Base-by-base conservation (phyloP, 345 rosid species). In the Euphorbia tirucalli region DNA sequence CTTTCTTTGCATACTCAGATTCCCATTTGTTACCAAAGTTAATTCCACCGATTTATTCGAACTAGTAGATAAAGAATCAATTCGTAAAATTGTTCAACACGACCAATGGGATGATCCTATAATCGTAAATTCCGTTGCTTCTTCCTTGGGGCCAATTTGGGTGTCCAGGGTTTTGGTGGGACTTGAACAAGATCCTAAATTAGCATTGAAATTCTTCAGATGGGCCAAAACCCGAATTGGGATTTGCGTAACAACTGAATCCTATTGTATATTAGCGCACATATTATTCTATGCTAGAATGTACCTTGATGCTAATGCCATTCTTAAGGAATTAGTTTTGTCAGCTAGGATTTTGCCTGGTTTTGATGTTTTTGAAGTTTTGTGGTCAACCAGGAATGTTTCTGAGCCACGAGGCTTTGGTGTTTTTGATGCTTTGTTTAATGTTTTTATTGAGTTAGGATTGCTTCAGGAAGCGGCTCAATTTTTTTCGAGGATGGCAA, bases 381-480 rank as follows among this genome's bases (percentile, higher is more conserved):
- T 90, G 19, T 90, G 96, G 96, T 85, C 85, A 8, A 85, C 88
- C 1, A 84, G 89, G 83, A 87, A 81, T 57, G 85, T 85, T 21
- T 87, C 84, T 66, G 76, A 77, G 44, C 82, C 71, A n/a, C n/a
- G n/a, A 24, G 88, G 87, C 7, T 88, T 77, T 73, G 96, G 93
- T 43, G 93, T 90, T 16, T 90, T 90, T 75, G 90, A 90, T 90
- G 85, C 89, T 65, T 80, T 90, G 74, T 90, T 90, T 79, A 84
- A 87, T 71, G 85, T 83, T 75, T 76, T 86, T 65, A 81, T 90
- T 75, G 93, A 90, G 27, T 52, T 87, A 68, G 91, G 86, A 61
- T 77, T 83, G 88, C 81, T 88, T 61, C 85, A 85, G 66, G 89
- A 87, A 61, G 96, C 96, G 41, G 65, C 60, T 1, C 43, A 50